These are phyloP conservation scores for Salvia sclarea DNA, from an alignment of 305 asterid species.

Conservation along the genomic window DNA sequence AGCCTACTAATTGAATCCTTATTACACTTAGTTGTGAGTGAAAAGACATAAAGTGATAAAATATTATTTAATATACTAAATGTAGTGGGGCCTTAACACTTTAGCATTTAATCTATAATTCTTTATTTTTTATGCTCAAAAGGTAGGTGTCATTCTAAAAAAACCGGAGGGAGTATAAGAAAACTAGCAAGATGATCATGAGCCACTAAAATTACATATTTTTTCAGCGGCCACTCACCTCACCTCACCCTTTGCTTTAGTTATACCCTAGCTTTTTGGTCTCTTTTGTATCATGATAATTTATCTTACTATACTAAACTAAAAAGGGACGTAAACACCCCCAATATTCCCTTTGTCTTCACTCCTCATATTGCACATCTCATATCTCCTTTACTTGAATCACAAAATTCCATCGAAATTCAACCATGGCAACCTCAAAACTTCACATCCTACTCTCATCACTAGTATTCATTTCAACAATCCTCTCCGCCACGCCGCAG, in stretches of 20 bases:
- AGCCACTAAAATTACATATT: no score
- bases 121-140: no score
- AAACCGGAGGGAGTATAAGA: no score
- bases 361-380: constrained; percentile 24
- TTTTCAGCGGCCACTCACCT: no score
- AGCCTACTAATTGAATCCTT: no score
- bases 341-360: constrained; percentile 33
- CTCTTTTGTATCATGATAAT: constrained; percentile 35
- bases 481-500: constrained; percentile 51
- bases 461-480: constrained; percentile 38
- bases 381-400: constrained; percentile 24
- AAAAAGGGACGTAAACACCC: not conserved
- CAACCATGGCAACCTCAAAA: constrained; percentile 47
- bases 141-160: no score
- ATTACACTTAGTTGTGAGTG: no score
- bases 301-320: constrained; percentile 12
- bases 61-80: no score
- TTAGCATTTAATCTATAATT: no score
- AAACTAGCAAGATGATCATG: no score
- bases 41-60: no score
- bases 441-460: constrained; percentile 40
- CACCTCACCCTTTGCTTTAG: constrained; percentile 45
- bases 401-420: constrained; percentile 9
- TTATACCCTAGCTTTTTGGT: constrained; percentile 39
- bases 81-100: no score